Evolutionary conservation across 371 early-diverging fungal species (phyloP).

Genomic region (Circinella minor): DNA sequence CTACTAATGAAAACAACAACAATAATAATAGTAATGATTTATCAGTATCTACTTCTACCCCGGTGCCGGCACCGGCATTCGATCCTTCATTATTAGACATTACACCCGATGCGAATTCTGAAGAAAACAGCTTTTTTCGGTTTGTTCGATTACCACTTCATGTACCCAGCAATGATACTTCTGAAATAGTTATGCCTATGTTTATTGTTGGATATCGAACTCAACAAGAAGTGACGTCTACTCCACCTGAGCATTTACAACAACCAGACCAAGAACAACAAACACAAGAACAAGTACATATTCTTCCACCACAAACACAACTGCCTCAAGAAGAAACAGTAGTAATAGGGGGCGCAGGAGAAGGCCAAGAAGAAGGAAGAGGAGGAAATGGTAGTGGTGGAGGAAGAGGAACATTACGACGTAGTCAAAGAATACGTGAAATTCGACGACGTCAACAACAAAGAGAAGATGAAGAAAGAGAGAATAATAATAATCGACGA

Average conservation of each 20-base stretch:
- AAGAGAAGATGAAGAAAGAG: constrained; percentile 2
- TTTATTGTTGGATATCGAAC: constrained; percentile 21
- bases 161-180: not conserved
- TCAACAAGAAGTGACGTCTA: constrained; percentile 3
- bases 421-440: constrained; percentile 8
- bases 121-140: constrained; percentile 15
- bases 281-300: not conserved
- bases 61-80: constrained; percentile 1
- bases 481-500: not conserved
- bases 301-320: not conserved
- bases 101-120: not conserved
- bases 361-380: no score
- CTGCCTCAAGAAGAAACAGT: not conserved
- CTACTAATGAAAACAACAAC: not conserved
- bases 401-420: not conserved
- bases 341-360: not conserved
- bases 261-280: not conserved
- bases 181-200: constrained; percentile 13
- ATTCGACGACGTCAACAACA: not conserved
- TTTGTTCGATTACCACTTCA: constrained; percentile 18
- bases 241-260: constrained; percentile 1
- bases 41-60: not conserved
- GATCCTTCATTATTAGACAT: constrained; percentile 6
- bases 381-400: no score
- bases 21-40: no score